phyloP scores from a whole-genome alignment of 2,329 filamentous ascomycete genomes.

The Aspergillus jensenii region DNA sequence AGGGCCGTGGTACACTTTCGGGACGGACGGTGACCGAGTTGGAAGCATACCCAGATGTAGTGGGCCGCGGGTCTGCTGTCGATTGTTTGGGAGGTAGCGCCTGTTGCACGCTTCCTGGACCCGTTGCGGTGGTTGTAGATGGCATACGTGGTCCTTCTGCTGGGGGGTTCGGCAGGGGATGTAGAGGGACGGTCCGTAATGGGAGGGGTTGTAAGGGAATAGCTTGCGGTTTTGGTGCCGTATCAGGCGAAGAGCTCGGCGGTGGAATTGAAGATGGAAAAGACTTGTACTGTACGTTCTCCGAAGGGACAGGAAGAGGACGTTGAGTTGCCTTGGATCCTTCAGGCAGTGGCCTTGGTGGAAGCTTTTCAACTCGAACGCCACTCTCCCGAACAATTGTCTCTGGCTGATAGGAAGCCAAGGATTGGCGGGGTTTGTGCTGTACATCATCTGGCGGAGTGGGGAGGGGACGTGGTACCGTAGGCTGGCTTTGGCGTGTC shows the following conservation, averaged over 20 bases:
- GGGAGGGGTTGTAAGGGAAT: background rate
- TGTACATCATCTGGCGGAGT: background rate
- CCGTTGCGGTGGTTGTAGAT: constrained; percentile 5
- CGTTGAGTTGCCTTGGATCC: background rate
- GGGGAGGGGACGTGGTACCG: background rate
- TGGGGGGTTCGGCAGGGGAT: background rate
- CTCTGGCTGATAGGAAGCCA: constrained; percentile 3
- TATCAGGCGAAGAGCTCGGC: background rate
- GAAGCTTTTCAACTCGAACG: background rate
- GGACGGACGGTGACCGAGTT: constrained; percentile 17
- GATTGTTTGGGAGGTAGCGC: constrained; percentile 9
- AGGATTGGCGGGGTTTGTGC: background rate
- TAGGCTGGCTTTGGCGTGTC: background rate
- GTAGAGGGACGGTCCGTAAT: background rate
- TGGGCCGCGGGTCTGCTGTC: constrained; percentile 9
- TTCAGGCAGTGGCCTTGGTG: background rate
- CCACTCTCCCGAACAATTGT: background rate
- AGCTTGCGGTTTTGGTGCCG: background rate
- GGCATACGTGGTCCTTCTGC: background rate
- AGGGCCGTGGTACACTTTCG: background rate
- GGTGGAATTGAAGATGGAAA: constrained; percentile 1
- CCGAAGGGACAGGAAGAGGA: background rate
- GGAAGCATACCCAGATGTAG: constrained; percentile 23
- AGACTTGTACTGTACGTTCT: background rate
- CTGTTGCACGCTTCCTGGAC: constrained; percentile 23